Evolutionary conservation across 2,329 filamentous ascomycete genomes (phyloP).

Genomic region (Cephalotrichum gorgonifer): DNA sequence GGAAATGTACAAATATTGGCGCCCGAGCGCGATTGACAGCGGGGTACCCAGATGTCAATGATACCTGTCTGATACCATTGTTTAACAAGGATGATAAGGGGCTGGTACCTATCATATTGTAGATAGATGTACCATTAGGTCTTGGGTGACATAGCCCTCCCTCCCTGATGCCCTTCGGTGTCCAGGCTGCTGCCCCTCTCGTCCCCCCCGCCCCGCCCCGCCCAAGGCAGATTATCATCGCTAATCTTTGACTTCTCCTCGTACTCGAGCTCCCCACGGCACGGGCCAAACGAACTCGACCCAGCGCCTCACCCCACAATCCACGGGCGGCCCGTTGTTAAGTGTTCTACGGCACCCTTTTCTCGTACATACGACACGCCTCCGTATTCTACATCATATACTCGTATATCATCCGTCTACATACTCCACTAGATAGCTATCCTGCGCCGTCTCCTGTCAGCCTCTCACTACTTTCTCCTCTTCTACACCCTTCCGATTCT

Average conservation of each 20-base stretch:
- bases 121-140: background rate
- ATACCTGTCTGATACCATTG: background rate
- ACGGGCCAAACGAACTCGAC: no score
- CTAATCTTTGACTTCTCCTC: no score
- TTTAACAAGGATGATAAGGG: background rate
- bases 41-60: background rate
- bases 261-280: no score
- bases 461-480: background rate
- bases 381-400: background rate
- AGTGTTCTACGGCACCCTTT: no score
- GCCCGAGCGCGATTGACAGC: no score
- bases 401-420: background rate
- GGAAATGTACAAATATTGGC: no score
- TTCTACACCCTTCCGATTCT: no score
- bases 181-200: no score
- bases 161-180: background rate
- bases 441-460: conserved; percentile 5
- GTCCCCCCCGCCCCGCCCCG: no score
- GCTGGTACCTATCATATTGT: background rate
- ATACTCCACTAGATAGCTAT: background rate
- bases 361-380: background rate
- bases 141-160: background rate
- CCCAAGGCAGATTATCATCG: no score
- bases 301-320: no score
- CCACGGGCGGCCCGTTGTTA: no score